These are phyloP conservation scores for Pulveroboletus sp. DNA, from an alignment of 768 basidiomycete species.

Conservation along the genomic window DNA sequence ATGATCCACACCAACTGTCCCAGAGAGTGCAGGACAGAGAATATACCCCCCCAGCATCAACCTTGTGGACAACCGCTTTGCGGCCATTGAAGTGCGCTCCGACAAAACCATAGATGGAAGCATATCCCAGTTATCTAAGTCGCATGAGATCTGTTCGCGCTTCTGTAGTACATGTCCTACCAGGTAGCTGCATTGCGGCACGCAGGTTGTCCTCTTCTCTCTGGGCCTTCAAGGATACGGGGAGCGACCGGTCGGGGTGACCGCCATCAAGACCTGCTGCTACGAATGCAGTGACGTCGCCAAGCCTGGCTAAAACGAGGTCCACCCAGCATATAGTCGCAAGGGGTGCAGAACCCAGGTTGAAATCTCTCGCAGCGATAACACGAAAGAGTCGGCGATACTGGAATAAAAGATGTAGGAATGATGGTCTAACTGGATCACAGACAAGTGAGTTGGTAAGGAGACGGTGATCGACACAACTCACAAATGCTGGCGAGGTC, in stretches of 20 bases:
- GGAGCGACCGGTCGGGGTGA: conserved; percentile 12
- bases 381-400: conserved; percentile 49
- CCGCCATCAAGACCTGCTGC: conserved; percentile 23
- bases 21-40: conserved; percentile 39
- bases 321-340: conserved; percentile 67
- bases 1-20: conserved; percentile 10
- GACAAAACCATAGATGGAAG: conserved; percentile 47
- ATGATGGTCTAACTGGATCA: conserved; percentile 29
- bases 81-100: conserved; percentile 52
- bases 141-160: conserved; percentile 9
- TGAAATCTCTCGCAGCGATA: conserved; percentile 37
- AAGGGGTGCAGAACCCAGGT: conserved; percentile 19
- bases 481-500: conserved; percentile 20
- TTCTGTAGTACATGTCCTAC: conserved; percentile 31
- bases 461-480: neutral
- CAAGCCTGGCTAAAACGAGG: conserved; percentile 52
- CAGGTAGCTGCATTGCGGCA: conserved; percentile 68
- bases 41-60: conserved; percentile 57
- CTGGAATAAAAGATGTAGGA: conserved; percentile 44
- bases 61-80: conserved; percentile 55
- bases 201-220: conserved; percentile 50
- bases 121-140: conserved; percentile 52
- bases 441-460: conserved; percentile 6
- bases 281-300: conserved; percentile 34
- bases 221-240: conserved; percentile 36